These are phyloP conservation scores for Sporothrix humicola DNA, from an alignment of 2,329 filamentous ascomycete species.

Conservation along the genomic window DNA sequence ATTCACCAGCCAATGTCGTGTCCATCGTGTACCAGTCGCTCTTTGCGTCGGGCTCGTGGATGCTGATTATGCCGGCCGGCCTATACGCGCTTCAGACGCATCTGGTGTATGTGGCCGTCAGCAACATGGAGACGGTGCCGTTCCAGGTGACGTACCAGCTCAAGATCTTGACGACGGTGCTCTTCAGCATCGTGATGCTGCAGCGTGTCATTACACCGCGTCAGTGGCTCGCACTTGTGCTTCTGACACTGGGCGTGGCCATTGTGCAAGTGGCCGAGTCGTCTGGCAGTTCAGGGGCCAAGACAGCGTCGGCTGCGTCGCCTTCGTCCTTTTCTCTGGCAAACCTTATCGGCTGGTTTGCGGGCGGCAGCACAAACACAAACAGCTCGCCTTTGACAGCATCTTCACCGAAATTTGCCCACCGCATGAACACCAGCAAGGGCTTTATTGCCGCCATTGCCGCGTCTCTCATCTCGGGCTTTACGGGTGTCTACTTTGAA, in stretches of 20 bases:
- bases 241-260: constrained; percentile 26
- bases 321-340: neutral
- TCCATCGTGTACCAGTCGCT: neutral
- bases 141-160: constrained; percentile 31
- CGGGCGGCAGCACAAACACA: neutral
- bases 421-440: constrained; percentile 20
- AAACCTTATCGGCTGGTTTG: constrained; percentile 2
- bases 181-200: constrained; percentile 28
- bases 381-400: too few species aligned
- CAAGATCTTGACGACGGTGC: constrained; percentile 30
- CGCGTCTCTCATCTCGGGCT: constrained; percentile 25
- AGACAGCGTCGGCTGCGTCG: neutral
- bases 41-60: constrained; percentile 13
- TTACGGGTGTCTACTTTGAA: constrained; percentile 31
- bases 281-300: neutral
- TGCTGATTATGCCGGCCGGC: constrained; percentile 25
- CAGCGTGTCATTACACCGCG: constrained; percentile 15
- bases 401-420: neutral
- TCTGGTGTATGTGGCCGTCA: constrained; percentile 27
- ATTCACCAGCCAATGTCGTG: neutral
- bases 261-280: constrained; percentile 27
- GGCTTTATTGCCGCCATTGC: constrained; percentile 23
- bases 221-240: constrained; percentile 26
- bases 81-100: constrained; percentile 27
- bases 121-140: constrained; percentile 30